phyloP scores from a whole-genome alignment of 306 rosid genomes.

The Pterocarpus macrocarpus region DNA sequence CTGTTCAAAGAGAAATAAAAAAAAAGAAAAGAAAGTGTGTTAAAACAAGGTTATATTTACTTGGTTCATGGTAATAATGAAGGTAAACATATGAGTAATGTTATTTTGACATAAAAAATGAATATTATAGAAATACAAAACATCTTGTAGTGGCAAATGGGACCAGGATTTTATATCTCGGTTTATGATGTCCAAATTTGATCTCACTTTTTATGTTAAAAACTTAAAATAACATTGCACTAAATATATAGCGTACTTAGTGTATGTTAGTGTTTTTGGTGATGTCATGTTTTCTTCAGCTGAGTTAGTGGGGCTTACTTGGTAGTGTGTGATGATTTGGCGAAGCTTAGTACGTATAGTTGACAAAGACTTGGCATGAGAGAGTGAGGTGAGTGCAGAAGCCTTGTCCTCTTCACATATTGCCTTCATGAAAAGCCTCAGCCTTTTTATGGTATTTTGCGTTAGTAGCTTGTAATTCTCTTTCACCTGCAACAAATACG shows the following conservation, averaged over 20 bases:
- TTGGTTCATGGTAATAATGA: not conserved
- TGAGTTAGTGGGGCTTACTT: slow-evolving; percentile 47
- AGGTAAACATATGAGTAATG: not conserved
- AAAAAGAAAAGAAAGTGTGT: not conserved
- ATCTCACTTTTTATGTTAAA: too few relatives aligned
- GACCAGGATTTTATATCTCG: too few relatives aligned
- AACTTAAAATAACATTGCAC: too few relatives aligned
- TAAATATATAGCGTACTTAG: too few relatives aligned
- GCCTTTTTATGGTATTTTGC: slow-evolving; percentile 54
- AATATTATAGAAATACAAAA: too few relatives aligned
- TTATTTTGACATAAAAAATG: too few relatives aligned
- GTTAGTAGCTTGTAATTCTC: slow-evolving; percentile 48
- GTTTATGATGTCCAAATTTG: too few relatives aligned
- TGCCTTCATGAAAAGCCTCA: slow-evolving; percentile 57
- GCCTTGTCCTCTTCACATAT: slow-evolving; percentile 54
- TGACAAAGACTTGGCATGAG: slow-evolving; percentile 57
- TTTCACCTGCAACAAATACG: slow-evolving; percentile 53
- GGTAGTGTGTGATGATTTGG: slow-evolving; percentile 50
- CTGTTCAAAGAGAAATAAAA: slow-evolving; percentile 39
- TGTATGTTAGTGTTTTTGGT: not conserved
- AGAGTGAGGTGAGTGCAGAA: slow-evolving; percentile 50
- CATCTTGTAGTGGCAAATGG: too few relatives aligned
- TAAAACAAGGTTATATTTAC: not conserved
- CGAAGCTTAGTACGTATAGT: slow-evolving; percentile 47
- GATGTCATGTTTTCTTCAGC: not conserved